Evolutionary conservation across 306 rosid species (phyloP).

Genomic region (Pueraria montana): DNA sequence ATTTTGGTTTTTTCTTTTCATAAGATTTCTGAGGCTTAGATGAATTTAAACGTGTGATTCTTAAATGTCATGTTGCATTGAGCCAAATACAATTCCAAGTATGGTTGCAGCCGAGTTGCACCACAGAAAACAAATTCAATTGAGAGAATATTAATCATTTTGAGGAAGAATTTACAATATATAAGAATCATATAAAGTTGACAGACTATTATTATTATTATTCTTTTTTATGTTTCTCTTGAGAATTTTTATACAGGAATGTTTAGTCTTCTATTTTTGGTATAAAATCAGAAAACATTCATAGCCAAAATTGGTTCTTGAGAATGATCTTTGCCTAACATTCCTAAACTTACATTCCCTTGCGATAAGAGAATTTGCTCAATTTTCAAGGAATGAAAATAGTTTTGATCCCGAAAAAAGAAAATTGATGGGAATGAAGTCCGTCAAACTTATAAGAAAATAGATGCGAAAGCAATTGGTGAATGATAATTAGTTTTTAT

Average conservation of each 20-base stretch:
- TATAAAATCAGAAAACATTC: neutral
- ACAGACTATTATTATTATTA: neutral
- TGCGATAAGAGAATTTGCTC: neutral
- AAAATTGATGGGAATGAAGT: neutral
- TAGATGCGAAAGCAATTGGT: neutral
- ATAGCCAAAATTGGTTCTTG: neutral
- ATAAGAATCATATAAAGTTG: neutral
- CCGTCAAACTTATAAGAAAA: neutral
- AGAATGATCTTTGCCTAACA: neutral
- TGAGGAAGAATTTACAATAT: neutral
- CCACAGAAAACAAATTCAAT: neutral
- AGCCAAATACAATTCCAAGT: neutral
- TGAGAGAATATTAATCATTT: neutral
- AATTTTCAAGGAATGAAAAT: neutral
- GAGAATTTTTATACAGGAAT: neutral
- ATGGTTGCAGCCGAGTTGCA: neutral
- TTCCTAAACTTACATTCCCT: neutral
- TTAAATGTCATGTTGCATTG: neutral
- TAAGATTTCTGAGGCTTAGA: neutral
- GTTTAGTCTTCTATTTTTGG: neutral
- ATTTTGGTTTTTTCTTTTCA: neutral
- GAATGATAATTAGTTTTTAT: no score
- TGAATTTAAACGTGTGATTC: neutral
- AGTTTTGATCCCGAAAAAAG: neutral
- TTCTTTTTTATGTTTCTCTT: neutral